Percentiles rank a stretch among this genome's conserved stretches.
These are phyloP conservation scores for Vigna angularis DNA, from an alignment of 306 rosid species.

Conservation along the genomic window DNA sequence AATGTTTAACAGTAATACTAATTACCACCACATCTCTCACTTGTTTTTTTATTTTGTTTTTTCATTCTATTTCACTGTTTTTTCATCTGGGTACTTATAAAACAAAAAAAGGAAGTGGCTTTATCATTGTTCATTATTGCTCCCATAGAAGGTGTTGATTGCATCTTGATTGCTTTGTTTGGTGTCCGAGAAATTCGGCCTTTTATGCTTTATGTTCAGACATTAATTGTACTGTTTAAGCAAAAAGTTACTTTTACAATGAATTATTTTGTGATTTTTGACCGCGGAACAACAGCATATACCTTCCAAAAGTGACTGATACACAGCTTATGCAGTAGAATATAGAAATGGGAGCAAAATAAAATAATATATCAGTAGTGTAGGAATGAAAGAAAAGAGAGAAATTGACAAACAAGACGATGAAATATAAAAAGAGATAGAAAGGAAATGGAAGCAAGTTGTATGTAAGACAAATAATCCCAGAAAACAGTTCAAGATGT, in stretches of 20 bases:
- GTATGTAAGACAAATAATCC: background rate
- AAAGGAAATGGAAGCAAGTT: background rate
- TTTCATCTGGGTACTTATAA: background rate
- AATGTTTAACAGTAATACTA: too few relatives aligned
- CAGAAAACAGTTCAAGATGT: background rate
- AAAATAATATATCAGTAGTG: background rate
- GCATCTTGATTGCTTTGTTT: constrained; percentile 2
- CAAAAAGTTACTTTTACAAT: background rate
- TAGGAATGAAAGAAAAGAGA: background rate
- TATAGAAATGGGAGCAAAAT: background rate
- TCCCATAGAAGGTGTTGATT: background rate
- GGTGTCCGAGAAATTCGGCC: constrained; percentile 20
- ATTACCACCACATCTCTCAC: background rate
- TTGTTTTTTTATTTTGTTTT: too few relatives aligned
- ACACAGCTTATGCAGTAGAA: background rate
- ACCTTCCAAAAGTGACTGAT: background rate
- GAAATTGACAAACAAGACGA: background rate
- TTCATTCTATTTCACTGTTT: too few relatives aligned
- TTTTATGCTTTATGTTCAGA: constrained; percentile 7
- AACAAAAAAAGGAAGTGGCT: background rate
- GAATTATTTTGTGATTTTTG: background rate
- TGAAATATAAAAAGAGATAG: too few relatives aligned
- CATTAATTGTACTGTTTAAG: background rate
- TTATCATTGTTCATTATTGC: background rate
- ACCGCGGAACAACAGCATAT: background rate